Conservation (phyloP, 2,329 filamentous ascomycete genomes). For the Colletotrichum brevisporum region DNA sequence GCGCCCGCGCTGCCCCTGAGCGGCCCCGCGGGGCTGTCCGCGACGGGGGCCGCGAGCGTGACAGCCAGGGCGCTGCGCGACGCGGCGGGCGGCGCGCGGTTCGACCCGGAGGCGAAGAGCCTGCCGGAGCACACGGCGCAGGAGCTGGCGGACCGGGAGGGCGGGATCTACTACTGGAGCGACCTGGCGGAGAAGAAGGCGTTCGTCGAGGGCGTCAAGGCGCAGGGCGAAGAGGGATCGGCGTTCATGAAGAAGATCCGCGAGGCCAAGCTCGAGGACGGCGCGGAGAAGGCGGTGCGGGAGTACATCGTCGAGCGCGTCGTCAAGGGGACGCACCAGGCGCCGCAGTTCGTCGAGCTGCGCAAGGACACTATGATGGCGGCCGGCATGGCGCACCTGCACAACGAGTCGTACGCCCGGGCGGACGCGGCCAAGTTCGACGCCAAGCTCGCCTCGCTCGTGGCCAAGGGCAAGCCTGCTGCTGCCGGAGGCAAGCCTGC, state of each 20-base stretch:
- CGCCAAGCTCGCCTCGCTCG: constrained; percentile 54
- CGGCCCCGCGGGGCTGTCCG: constrained; percentile 35
- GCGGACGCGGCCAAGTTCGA: constrained; percentile 55
- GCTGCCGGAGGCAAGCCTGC: constrained; percentile 21
- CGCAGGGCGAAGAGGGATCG: constrained; percentile 26
- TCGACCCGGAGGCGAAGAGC: not conserved
- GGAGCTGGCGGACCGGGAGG: constrained; percentile 45
- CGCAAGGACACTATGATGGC: constrained; percentile 49
- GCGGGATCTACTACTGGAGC: constrained; percentile 40
- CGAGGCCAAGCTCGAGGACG: constrained; percentile 48
- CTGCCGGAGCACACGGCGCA: constrained; percentile 49
- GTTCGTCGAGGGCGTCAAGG: constrained; percentile 36
- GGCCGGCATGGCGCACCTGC: constrained; percentile 54
- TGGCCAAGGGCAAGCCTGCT: constrained; percentile 44
- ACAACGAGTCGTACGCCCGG: constrained; percentile 53
- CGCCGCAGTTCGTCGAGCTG: constrained; percentile 47
- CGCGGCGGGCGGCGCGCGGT: not conserved
- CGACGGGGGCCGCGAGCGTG: not conserved
- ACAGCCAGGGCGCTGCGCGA: not conserved
- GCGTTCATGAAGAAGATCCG: constrained; percentile 39
- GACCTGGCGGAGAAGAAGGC: constrained; percentile 43
- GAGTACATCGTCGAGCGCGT: constrained; percentile 51
- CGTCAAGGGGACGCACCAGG: constrained; percentile 55
- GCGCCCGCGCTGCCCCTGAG: constrained; percentile 48
- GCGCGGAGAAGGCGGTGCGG: constrained; percentile 51